Evolutionary conservation across 352 stramenopile genomes (phyloP), one percentile per base, ranked within the genome.

Genomic region (Paralagenidium karlingii): DNA sequence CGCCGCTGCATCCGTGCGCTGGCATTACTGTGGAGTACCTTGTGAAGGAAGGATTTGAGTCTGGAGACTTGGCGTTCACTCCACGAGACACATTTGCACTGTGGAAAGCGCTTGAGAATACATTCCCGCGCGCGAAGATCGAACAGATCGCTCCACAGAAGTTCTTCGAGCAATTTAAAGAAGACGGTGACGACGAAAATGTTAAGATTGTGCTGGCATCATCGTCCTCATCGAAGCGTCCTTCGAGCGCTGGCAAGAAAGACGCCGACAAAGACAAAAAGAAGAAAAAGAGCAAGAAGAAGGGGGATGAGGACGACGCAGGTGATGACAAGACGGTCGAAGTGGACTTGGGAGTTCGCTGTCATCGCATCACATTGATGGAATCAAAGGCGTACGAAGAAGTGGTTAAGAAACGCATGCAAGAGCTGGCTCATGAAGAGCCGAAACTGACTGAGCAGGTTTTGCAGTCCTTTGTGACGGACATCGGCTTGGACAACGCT

Each of bases 371-470:
- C 53, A 98, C 94, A 22, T 61, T 99, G 18, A 91, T 97, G 59
- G 82, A 97, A 60, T 96, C 92, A 12, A 98, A 98, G 63, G 81
- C 96, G 36, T 98, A 98, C 63, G 95, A 99, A 64, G 87, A 95
- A 34, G 77, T 82, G 36, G 71, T 99, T 51, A 98, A 98, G 67
- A 68, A 77, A 27, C 77, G 84, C 19, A 62, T 98, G 20, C 69
- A 94, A 29, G 55, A 60, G 16, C 64, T 98, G 0, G 91, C 92
- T 15, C 53, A 74, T 37, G 84, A 86, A 45, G 82, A 96, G 33
- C 81, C 92, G 2, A 83, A 94, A 32, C 57, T 83, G 1, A 97
- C 91, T 11, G 59, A 89, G 49, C 45, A 53, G 11, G 49, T 96
- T 0, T 56, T 96, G 18, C 57, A 87, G 30, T 85, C 65, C 34